Evolutionary conservation across 257 asterid genomes (phyloP).

Genomic region (Echites panduratus): DNA sequence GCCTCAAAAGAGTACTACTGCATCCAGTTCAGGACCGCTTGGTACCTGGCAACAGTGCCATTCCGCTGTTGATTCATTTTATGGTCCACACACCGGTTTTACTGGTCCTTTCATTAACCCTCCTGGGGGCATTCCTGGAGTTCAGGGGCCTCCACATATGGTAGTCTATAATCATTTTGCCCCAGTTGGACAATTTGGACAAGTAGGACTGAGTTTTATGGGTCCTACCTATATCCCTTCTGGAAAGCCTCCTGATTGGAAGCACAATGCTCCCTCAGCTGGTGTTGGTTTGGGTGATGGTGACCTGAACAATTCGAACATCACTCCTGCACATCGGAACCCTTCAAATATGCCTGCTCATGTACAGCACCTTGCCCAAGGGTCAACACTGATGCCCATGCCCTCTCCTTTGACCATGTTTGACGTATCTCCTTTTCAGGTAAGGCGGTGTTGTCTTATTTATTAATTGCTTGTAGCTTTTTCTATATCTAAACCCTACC

Average conservation of each 20-base stretch:
- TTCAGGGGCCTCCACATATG: slow-evolving; percentile 92
- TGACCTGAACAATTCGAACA: slow-evolving; percentile 46
- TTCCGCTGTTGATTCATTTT: slow-evolving; percentile 81
- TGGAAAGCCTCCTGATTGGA: slow-evolving; percentile 92
- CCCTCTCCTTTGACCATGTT: slow-evolving; percentile 77
- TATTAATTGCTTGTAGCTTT: not conserved
- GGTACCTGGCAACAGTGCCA: slow-evolving; percentile 86
- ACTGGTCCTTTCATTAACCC: slow-evolving; percentile 72
- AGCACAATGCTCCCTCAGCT: slow-evolving; percentile 51
- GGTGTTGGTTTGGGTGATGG: slow-evolving; percentile 54
- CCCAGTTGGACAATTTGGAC: slow-evolving; percentile 95
- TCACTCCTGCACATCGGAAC: slow-evolving; percentile 48
- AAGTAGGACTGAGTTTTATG: slow-evolving; percentile 96
- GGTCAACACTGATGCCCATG: slow-evolving; percentile 82
- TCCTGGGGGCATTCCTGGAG: slow-evolving; percentile 83
- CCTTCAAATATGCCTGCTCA: slow-evolving; percentile 40
- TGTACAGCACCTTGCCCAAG: slow-evolving; percentile 79
- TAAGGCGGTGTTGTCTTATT: slow-evolving; percentile 24
- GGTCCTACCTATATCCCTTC: slow-evolving; percentile 90
- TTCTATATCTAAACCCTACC: not conserved
- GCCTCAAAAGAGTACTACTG: slow-evolving; percentile 46
- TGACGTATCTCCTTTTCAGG: slow-evolving; percentile 92
- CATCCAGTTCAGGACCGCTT: slow-evolving; percentile 59
- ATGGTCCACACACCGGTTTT: slow-evolving; percentile 76
- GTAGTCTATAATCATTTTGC: slow-evolving; percentile 97